phyloP scores from a whole-genome alignment of 2,329 filamentous ascomycete genomes.

The Phialemonium atrogriseum region DNA sequence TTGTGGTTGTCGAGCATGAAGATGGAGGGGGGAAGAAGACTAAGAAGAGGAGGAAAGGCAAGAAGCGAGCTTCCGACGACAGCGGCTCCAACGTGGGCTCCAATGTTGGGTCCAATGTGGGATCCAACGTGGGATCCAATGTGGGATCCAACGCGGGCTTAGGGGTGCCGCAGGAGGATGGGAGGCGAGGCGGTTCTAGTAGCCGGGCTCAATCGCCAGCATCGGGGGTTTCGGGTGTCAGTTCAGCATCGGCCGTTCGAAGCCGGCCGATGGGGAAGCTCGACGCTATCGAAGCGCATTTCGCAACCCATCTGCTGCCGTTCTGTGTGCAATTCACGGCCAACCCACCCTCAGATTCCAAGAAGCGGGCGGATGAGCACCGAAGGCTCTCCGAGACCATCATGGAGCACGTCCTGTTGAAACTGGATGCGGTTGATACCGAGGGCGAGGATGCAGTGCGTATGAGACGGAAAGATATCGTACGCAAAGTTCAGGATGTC shows the following conservation, averaged over 20 bases:
- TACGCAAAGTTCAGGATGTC: conserved; percentile 61
- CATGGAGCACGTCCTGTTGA: conserved; percentile 67
- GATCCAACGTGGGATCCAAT: too few species aligned
- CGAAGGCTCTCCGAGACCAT: conserved; percentile 68
- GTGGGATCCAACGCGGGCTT: conserved; percentile 31
- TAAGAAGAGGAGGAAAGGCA: conserved; percentile 33
- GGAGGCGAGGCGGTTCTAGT: conserved; percentile 23
- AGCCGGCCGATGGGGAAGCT: conserved; percentile 51
- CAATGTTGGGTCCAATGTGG: too few species aligned
- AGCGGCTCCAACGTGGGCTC: conserved; percentile 31
- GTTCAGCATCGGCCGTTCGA: conserved; percentile 23
- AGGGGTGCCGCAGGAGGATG: conserved; percentile 24
- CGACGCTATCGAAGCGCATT: conserved; percentile 55
- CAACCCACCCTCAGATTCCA: conserved; percentile 54
- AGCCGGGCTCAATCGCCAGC: conserved; percentile 30
- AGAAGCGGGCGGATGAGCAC: conserved; percentile 66
- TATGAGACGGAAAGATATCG: conserved; percentile 59
- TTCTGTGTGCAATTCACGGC: conserved; percentile 53
- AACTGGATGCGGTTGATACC: conserved; percentile 68
- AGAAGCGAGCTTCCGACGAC: conserved; percentile 34
- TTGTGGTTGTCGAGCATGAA: conserved; percentile 38
- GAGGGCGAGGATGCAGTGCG: conserved; percentile 60
- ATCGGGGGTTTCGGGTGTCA: conserved; percentile 20
- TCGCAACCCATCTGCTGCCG: conserved; percentile 57
- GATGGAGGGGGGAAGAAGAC: conserved; percentile 31